A percentile compares a stretch with the other conserved stretches of the same genome.
phyloP scores from a whole-genome alignment of 352 stramenopile species.

The Globisporangium alternatum region DNA sequence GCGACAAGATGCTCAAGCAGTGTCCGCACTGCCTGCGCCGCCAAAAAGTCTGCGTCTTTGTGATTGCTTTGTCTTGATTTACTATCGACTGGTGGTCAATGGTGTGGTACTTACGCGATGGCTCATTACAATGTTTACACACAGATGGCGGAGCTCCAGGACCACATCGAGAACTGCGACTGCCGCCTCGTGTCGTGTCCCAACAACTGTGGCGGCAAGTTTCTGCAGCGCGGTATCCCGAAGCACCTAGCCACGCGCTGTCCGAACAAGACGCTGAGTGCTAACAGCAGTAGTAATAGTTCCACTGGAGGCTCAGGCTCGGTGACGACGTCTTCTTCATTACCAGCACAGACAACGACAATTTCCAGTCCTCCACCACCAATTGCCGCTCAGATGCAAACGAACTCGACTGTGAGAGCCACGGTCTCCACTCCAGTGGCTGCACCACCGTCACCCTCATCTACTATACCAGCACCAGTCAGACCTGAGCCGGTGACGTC shows the following conservation, averaged over 20 bases:
- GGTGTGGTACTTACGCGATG: background rate
- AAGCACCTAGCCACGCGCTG: constrained; percentile 77
- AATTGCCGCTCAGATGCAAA: background rate
- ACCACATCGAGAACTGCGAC: constrained; percentile 82
- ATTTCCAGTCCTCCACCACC: background rate
- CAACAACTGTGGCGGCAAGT: constrained; percentile 77
- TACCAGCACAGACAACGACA: background rate
- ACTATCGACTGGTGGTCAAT: too few species aligned
- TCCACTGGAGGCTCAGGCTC: too few species aligned
- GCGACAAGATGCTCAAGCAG: constrained; percentile 80
- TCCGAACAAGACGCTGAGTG: constrained; percentile 28
- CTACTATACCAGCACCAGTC: background rate
- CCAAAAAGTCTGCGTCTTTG: constrained; percentile 44
- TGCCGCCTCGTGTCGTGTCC: constrained; percentile 73
- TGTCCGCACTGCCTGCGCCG: constrained; percentile 78
- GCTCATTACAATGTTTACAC: background rate
- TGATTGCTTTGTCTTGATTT: background rate
- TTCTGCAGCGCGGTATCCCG: constrained; percentile 68
- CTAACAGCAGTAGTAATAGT: background rate
- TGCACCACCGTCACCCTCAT: background rate
- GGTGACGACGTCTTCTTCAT: background rate
- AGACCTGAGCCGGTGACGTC: background rate
- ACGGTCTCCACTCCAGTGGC: background rate
- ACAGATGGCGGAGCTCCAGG: constrained; percentile 67
- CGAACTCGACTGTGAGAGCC: background rate